Percentiles rank a stretch among this genome's conserved stretches.
phyloP scores from a whole-genome alignment of 169 alveolate genomes.

The Plasmodium malariae region DNA sequence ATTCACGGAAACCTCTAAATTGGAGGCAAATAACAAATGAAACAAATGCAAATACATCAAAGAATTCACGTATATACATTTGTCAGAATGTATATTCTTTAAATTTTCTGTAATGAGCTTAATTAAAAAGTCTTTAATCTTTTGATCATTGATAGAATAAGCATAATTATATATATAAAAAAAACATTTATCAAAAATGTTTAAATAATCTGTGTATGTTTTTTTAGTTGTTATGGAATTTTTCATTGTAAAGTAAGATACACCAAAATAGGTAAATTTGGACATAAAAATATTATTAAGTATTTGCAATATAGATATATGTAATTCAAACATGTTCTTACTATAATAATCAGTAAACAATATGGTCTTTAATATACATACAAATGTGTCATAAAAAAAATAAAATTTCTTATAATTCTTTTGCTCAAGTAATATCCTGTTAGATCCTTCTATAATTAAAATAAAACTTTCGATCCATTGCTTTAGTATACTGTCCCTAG shows the following conservation, averaged over 20 bases:
- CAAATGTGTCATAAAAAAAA: constrained; percentile 60
- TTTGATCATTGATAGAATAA: constrained; percentile 28
- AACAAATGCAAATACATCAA: constrained; percentile 68
- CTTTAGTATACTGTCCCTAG: constrained; percentile 70
- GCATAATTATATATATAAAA: constrained; percentile 67
- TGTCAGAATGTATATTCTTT: constrained; percentile 21
- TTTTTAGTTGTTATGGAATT: constrained; percentile 28
- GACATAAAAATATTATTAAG: constrained; percentile 68
- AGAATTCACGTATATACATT: constrained; percentile 50
- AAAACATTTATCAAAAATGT: constrained; percentile 46
- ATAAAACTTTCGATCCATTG: constrained; percentile 72
- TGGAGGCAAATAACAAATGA: constrained; percentile 18
- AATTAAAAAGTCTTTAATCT: constrained; percentile 54
- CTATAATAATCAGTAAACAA: constrained; percentile 45
- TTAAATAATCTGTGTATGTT: constrained; percentile 8
- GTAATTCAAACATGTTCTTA: constrained; percentile 67
- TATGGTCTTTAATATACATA: constrained; percentile 40
- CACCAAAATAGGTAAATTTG: constrained; percentile 14
- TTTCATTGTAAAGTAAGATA: constrained; percentile 37
- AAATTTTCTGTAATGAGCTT: constrained; percentile 55
- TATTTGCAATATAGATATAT: constrained; percentile 62
- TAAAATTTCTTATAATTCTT: constrained; percentile 40
- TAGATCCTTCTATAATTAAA: constrained; percentile 74
- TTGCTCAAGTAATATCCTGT: constrained; percentile 43
- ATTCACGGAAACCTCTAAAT: background rate